Evolutionary conservation across 1,139 yeast genomes (phyloP).

Genomic region (Kodamaea alishanica): DNA sequence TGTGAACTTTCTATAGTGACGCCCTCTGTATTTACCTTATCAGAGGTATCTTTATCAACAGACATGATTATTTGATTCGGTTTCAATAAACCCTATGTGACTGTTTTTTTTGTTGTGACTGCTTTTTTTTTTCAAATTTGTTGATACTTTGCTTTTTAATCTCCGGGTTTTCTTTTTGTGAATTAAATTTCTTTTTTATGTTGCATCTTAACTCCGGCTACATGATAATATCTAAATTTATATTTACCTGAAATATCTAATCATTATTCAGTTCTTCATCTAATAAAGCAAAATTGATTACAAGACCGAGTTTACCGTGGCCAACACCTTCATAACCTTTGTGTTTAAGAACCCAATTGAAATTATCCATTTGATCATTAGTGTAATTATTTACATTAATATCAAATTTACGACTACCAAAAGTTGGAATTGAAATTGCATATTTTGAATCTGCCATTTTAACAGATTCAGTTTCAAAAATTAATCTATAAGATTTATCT

Average conservation of each 20-base stretch:
- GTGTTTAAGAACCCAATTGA: conserved; percentile 42
- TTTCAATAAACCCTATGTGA: conserved; percentile 7
- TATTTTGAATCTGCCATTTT: conserved; percentile 42
- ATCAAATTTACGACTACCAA: conserved; percentile 37
- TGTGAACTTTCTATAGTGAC: too few relatives aligned
- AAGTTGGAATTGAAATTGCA: conserved; percentile 41
- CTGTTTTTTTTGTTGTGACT: conserved; percentile 11
- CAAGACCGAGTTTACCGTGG: conserved; percentile 33
- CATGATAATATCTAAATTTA: not conserved
- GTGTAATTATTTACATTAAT: conserved; percentile 40
- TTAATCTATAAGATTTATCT: conserved; percentile 25
- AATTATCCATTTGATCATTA: conserved; percentile 40
- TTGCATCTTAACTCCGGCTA: not conserved
- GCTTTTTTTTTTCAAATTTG: conserved; percentile 9
- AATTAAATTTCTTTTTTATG: too few relatives aligned
- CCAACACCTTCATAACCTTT: conserved; percentile 40
- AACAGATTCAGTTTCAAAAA: conserved; percentile 40
- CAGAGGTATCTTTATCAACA: not conserved
- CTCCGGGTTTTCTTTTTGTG: conserved; percentile 3
- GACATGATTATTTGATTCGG: conserved; percentile 2
- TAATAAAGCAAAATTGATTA: conserved; percentile 37
- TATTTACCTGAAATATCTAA: too few relatives aligned
- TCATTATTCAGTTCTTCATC: conserved; percentile 22
- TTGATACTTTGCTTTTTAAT: conserved; percentile 5
- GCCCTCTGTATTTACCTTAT: not conserved